These are phyloP conservation scores for Mycena leptocephala DNA, from an alignment of 768 basidiomycete genomes.

Conservation along the genomic window DNA sequence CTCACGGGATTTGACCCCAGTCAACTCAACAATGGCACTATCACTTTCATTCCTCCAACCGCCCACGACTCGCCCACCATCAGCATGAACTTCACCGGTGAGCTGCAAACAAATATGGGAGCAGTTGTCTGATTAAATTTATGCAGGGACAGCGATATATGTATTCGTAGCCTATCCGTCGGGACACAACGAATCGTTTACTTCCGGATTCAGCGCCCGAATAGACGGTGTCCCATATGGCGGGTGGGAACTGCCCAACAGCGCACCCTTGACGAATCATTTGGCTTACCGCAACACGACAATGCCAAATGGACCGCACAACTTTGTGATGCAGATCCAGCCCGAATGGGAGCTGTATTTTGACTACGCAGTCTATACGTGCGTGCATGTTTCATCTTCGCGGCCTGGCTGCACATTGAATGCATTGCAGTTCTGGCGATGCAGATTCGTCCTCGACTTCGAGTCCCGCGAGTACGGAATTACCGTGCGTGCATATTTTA, in stretches of 20 bases:
- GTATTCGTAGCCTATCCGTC: slow-evolving; percentile 2
- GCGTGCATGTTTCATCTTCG: background rate
- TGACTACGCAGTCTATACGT: slow-evolving; percentile 8
- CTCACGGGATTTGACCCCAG: background rate
- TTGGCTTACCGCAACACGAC: background rate
- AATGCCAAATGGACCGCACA: background rate
- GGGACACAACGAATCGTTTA: background rate
- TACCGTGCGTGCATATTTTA: background rate
- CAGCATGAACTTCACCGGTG: slow-evolving; percentile 10
- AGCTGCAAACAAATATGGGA: background rate
- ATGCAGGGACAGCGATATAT: slow-evolving; percentile 3
- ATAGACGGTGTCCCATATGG: slow-evolving; percentile 6
- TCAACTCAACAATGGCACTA: background rate
- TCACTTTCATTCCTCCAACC: background rate
- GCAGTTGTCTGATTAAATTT: no score
- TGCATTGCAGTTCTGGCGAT: background rate
- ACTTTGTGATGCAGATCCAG: background rate
- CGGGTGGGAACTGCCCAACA: background rate
- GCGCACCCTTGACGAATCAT: background rate
- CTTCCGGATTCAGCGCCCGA: background rate
- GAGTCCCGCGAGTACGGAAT: no score
- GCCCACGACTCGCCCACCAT: background rate
- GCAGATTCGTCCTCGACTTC: background rate
- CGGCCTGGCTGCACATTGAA: background rate
- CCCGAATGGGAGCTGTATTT: slow-evolving; percentile 16